These are phyloP conservation scores for Rugosomyces carneus DNA, from an alignment of 1,284 basidiomycete genomes.

Conservation along the genomic window DNA sequence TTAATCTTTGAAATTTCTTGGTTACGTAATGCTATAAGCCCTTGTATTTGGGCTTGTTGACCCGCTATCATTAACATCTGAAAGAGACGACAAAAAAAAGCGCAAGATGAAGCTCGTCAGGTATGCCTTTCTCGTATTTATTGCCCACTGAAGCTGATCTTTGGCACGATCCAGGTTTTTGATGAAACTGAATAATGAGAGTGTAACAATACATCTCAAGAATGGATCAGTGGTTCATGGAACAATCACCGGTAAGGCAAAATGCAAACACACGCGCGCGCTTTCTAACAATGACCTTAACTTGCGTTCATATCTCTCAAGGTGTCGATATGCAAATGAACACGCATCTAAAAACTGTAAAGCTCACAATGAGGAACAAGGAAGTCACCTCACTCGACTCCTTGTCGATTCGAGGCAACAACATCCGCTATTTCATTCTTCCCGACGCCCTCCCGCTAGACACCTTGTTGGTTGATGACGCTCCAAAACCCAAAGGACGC, in stretches of 20 bases:
- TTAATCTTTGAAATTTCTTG: background rate
- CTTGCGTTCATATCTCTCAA: constrained; percentile 24
- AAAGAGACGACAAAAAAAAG: background rate
- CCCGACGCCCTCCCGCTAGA: constrained; percentile 96
- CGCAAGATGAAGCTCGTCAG: background rate
- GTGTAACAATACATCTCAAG: constrained; percentile 97
- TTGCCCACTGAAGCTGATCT: background rate
- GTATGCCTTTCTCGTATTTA: background rate
- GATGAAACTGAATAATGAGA: constrained; percentile 99
- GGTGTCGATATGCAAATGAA: constrained; percentile 98
- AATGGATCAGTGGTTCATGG: constrained; percentile 95
- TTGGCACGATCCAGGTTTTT: constrained; percentile 62
- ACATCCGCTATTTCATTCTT: constrained; percentile 91
- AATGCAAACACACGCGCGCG: no score
- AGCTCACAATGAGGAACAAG: constrained; percentile 88
- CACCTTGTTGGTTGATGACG: constrained; percentile 95
- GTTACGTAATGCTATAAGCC: background rate
- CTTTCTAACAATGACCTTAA: background rate
- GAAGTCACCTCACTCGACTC: constrained; percentile 81
- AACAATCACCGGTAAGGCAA: constrained; percentile 81
- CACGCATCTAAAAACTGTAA: constrained; percentile 95
- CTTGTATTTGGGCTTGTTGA: background rate
- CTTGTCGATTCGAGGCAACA: constrained; percentile 89
- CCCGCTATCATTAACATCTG: background rate
- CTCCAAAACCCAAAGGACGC: constrained; percentile 89